These are phyloP conservation scores for Comarum palustre DNA, from an alignment of 306 rosid species.

Conservation along the genomic window DNA sequence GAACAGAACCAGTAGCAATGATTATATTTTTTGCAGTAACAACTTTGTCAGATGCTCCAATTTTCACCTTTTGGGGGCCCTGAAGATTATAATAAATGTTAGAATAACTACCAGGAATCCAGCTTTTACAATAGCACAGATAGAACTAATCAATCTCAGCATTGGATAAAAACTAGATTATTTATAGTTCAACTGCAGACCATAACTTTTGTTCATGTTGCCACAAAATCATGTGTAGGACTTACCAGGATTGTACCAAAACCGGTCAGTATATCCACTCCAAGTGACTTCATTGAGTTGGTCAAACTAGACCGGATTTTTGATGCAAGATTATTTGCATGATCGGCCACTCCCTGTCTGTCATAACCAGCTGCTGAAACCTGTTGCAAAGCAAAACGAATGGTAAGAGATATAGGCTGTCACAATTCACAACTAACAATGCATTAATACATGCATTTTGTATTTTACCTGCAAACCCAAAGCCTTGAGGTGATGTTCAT, in stretches of 20 bases:
- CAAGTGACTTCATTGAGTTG: constrained; percentile 88
- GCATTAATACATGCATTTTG: background rate
- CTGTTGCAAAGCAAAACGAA: constrained; percentile 34
- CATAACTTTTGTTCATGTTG: constrained; percentile 2
- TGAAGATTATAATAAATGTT: constrained; percentile 30
- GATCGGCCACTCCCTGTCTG: constrained; percentile 98
- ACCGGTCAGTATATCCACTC: constrained; percentile 93
- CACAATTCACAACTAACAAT: background rate
- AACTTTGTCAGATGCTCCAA: constrained; percentile 75
- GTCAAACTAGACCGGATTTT: constrained; percentile 87
- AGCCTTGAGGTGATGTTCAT: constrained; percentile 81
- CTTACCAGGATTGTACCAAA: constrained; percentile 82
- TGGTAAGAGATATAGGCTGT: background rate
- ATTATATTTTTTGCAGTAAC: constrained; percentile 86
- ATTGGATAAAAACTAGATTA: background rate
- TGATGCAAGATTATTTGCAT: constrained; percentile 92
- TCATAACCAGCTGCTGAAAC: constrained; percentile 84
- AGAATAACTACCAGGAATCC: constrained; percentile 2
- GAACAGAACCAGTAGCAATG: constrained; percentile 96
- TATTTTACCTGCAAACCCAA: constrained; percentile 77
- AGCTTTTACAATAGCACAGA: background rate
- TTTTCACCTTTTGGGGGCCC: constrained; percentile 89
- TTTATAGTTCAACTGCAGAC: constrained; percentile 1
- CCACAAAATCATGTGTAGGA: constrained; percentile 9
- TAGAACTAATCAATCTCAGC: background rate